Evolutionary conservation across 163 green algal genomes (phyloP).

Genomic region (Chlamydomonas reinhardtii): DNA sequence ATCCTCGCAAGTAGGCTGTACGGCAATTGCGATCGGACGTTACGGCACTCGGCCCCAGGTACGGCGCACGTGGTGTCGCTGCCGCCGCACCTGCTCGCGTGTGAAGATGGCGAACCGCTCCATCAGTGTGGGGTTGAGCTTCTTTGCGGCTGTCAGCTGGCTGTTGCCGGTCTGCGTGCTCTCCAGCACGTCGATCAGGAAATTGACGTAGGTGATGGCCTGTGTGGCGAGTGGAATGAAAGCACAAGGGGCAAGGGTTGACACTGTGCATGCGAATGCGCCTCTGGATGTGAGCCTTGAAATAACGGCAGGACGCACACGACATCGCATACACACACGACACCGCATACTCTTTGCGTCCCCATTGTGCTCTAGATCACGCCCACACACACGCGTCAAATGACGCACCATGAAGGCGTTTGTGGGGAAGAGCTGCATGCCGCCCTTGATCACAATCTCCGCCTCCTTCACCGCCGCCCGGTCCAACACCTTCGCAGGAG

Average conservation of each 20-base stretch:
- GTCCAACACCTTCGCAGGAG: not conserved
- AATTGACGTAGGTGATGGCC: constrained; percentile 38
- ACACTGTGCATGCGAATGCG: too few species aligned
- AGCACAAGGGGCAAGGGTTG: not conserved
- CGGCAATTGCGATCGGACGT: too few species aligned
- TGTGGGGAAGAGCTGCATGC: constrained; percentile 31
- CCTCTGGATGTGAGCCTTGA: too few species aligned
- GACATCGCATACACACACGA: too few species aligned
- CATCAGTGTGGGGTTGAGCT: constrained; percentile 25
- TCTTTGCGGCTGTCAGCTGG: constrained; percentile 42
- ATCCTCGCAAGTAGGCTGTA: too few species aligned
- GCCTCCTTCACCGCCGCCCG: constrained; percentile 31
- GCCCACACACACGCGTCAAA: too few species aligned
- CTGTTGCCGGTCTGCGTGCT: constrained; percentile 38
- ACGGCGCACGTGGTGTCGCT: too few species aligned
- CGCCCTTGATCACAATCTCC: constrained; percentile 42
- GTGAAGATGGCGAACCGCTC: constrained; percentile 45
- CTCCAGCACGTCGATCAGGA: constrained; percentile 40
- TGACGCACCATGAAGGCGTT: not conserved
- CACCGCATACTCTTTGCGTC: too few species aligned
- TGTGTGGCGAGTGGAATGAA: not conserved
- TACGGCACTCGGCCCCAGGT: too few species aligned
- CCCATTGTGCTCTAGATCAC: too few species aligned
- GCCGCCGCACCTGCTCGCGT: constrained; percentile 24
- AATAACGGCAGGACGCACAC: too few species aligned